A percentile compares a stretch with the other conserved stretches of the same genome.
phyloP scores from a whole-genome alignment of 768 basidiomycete species.

The Naganishia kalamii region DNA sequence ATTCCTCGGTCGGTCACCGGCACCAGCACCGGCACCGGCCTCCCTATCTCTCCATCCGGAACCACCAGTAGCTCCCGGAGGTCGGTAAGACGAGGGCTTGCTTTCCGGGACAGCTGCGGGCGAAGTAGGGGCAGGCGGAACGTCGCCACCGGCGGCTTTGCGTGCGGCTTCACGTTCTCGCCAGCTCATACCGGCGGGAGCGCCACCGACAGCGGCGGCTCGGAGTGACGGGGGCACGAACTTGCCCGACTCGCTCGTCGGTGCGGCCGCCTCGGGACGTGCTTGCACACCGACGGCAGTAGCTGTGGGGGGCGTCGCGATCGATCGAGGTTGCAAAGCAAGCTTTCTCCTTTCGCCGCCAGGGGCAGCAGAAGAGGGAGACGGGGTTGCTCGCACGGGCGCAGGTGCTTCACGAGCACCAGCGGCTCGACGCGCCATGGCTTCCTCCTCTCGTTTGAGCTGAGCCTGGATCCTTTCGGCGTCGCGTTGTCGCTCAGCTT shows the following conservation, averaged over 20 bases:
- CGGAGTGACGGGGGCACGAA: conserved; percentile 21
- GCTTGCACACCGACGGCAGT: conserved; percentile 29
- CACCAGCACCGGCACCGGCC: not conserved
- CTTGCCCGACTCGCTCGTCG: conserved; percentile 20
- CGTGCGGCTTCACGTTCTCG: conserved; percentile 54
- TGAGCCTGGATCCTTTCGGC: conserved; percentile 40
- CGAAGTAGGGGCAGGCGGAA: conserved; percentile 9
- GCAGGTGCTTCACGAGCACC: conserved; percentile 14
- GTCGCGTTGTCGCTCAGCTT: conserved; percentile 49
- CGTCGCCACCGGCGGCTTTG: conserved; percentile 14
- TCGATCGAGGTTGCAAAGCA: not conserved
- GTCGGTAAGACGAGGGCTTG: not conserved
- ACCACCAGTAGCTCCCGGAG: not conserved
- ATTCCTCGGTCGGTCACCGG: conserved; percentile 3
- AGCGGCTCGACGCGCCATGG: conserved; percentile 40
- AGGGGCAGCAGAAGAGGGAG: conserved; percentile 36
- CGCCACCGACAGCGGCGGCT: conserved; percentile 19
- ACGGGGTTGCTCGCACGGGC: conserved; percentile 25
- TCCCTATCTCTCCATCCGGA: conserved; percentile 12
- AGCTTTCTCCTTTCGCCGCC: conserved; percentile 24
- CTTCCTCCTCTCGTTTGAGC: conserved; percentile 47
- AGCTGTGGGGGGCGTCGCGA: conserved; percentile 37
- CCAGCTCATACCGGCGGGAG: conserved; percentile 54
- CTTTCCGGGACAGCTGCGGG: conserved; percentile 9
- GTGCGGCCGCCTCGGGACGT: no score